Conservation (phyloP, 129 eudicot genomes). For the Gnaphalium uliginosum region DNA sequence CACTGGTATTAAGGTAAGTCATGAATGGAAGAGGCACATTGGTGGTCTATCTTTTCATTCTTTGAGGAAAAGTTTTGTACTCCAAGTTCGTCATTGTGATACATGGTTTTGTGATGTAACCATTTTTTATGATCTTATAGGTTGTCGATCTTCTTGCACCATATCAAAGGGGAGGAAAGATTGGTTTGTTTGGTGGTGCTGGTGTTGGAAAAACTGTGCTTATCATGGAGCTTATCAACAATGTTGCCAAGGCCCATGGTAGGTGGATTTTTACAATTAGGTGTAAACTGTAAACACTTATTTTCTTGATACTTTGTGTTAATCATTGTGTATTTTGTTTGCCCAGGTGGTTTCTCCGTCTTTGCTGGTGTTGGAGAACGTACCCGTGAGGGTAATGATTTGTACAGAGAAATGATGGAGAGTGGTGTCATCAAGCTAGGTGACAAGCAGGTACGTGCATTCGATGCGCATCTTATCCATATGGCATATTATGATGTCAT, state of each 20-base stretch:
- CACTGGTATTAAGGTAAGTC: constrained; percentile 87
- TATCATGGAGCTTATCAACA: constrained; percentile 68
- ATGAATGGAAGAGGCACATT: not conserved
- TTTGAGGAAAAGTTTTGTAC: not conserved
- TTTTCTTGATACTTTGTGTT: not conserved
- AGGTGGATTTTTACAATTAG: not conserved
- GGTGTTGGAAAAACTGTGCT: constrained; percentile 56
- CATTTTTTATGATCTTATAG: constrained; percentile 21
- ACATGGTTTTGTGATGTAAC: not conserved
- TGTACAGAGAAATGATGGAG: constrained; percentile 57
- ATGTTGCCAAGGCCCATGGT: constrained; percentile 99
- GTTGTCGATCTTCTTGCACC: constrained; percentile 53
- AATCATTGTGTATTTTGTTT: not conserved
- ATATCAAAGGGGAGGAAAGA: constrained; percentile 52
- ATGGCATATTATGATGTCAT: not conserved
- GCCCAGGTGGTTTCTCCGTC: constrained; percentile 67
- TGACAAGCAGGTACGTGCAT: constrained; percentile 68
- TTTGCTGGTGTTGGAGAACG: constrained; percentile 61
- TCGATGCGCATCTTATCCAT: not conserved
- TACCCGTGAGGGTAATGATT: constrained; percentile 52
- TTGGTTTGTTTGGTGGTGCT: constrained; percentile 55
- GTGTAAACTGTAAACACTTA: not conserved
- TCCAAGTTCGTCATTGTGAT: not conserved
- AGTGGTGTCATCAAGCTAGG: constrained; percentile 99
- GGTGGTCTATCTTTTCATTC: not conserved